phyloP scores from a whole-genome alignment of 371 early-diverging fungal species.

The Saksenaea vasiformis region DNA sequence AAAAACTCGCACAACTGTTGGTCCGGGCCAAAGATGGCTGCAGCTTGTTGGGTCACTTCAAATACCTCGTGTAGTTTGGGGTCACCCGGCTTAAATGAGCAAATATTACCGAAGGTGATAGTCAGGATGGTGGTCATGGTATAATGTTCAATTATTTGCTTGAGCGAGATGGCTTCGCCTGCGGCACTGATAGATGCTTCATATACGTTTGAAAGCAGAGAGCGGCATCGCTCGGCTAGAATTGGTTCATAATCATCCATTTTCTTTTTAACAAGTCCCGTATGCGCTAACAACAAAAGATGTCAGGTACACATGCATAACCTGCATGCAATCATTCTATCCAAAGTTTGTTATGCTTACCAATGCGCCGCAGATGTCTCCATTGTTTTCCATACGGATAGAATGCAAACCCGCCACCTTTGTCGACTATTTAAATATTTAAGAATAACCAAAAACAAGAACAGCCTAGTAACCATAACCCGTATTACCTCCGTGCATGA shows the following conservation, averaged over 20 bases:
- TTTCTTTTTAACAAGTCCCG: slow-evolving; percentile 36
- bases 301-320: background rate
- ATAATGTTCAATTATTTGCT: slow-evolving; percentile 37
- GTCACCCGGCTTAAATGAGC: slow-evolving; percentile 39
- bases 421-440: slow-evolving; percentile 21
- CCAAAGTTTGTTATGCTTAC: slow-evolving; percentile 17
- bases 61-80: slow-evolving; percentile 37
- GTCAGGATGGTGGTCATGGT: slow-evolving; percentile 46
- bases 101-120: slow-evolving; percentile 42
- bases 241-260: slow-evolving; percentile 43
- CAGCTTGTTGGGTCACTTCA: slow-evolving; percentile 35
- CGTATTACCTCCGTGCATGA: slow-evolving; percentile 41
- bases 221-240: slow-evolving; percentile 26
- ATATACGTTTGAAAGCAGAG: slow-evolving; percentile 20
- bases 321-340: background rate
- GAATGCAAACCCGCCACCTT: slow-evolving; percentile 51
- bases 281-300: slow-evolving; percentile 28
- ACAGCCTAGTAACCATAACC: background rate
- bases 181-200: slow-evolving; percentile 7
- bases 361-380: slow-evolving; percentile 43
- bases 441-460: background rate
- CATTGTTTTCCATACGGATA: slow-evolving; percentile 46
- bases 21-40: slow-evolving; percentile 30
- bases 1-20: slow-evolving; percentile 51
- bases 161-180: slow-evolving; percentile 10